Evolutionary conservation across 768 basidiomycete species (phyloP), one percentile per base, ranked within the genome.

Genomic region (Neoboletus magnificus): DNA sequence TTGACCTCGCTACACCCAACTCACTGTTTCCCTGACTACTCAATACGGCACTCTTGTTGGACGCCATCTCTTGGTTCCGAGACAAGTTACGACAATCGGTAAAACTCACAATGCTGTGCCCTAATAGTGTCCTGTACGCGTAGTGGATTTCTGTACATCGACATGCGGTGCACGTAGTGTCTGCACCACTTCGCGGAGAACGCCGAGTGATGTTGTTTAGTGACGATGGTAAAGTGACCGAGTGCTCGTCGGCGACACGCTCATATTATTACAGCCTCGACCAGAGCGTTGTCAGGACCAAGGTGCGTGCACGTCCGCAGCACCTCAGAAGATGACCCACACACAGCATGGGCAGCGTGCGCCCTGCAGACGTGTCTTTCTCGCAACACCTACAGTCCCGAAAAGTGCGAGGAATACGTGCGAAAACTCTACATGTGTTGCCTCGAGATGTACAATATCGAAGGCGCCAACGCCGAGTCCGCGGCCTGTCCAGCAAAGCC

Each of bases 351-450:
- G n/a, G 1, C 61, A 89, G 87, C 87, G 0, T 89, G 87, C 63
- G 67, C 74, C 22, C 72, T 89, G 4, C 87, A 89, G 42, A 53
- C 72, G 1, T 90, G 88, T 64, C 73, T 89, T 30, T 77, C 76
- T 50, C 82, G 78, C 56, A 79, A 89, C 66, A 86, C 83, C 0
- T 89, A 87, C 62, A 62, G 59, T 3, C 87, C 84, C 0, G 85
- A 87, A 20, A 82, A 78, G 57, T 90, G 88, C 62, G 73, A 83
- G 41, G 63, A 70, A 10, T 65, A 77, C 12, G 63, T 89, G 22
- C 72, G 78, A 48, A 74, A 70, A 23, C 75, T 90, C 18, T 89
- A 89, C 63, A 54, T 63, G 54, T 89, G 88, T 59, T 90, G 88
- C 62, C 73, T 78, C 42, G 52, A 64, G 27, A 80, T 89, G 76